Conservation (phyloP, 1,284 basidiomycete genomes). For the Leccinum subspadiceum region DNA sequence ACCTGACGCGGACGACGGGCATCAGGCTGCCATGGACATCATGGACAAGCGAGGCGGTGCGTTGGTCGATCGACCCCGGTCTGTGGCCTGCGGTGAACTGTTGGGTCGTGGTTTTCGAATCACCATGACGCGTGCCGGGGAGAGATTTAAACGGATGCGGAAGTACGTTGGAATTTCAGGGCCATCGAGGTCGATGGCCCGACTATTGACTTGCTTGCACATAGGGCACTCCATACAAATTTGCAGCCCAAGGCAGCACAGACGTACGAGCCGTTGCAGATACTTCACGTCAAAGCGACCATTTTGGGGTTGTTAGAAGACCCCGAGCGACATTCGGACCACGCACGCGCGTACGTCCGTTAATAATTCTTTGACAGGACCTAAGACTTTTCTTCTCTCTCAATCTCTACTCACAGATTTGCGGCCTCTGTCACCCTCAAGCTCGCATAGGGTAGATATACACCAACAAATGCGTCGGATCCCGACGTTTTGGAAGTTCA, state of each 20-base stretch:
- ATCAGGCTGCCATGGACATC: constrained; percentile 17
- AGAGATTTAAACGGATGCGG: constrained; percentile 10
- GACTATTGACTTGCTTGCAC: neutral
- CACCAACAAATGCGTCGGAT: constrained; percentile 1
- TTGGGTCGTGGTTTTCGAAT: constrained; percentile 11
- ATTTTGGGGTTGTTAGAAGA: constrained; percentile 6
- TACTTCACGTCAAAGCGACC: neutral
- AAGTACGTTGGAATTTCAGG: neutral
- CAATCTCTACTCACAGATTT: constrained; percentile 5
- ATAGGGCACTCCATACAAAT: constrained; percentile 10
- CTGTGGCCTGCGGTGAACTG: constrained; percentile 6
- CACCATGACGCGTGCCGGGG: neutral
- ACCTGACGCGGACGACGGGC: neutral
- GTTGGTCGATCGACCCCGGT: constrained; percentile 7
- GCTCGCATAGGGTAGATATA: constrained; percentile 12
- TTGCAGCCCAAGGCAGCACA: constrained; percentile 6
- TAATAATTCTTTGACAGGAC: neutral
- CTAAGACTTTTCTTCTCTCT: neutral
- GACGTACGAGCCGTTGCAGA: constrained; percentile 9
- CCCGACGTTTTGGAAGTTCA: constrained; percentile 1
- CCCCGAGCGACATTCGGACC: neutral
- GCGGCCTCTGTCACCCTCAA: constrained; percentile 6
- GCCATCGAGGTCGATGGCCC: neutral
- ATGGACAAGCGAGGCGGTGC: constrained; percentile 11
- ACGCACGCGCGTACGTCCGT: constrained; percentile 2